A percentile compares a stretch with the other conserved stretches of the same genome.
Conservation (phyloP, 805 yeast genomes). For the Jamesozyma jinghongensis region DNA sequence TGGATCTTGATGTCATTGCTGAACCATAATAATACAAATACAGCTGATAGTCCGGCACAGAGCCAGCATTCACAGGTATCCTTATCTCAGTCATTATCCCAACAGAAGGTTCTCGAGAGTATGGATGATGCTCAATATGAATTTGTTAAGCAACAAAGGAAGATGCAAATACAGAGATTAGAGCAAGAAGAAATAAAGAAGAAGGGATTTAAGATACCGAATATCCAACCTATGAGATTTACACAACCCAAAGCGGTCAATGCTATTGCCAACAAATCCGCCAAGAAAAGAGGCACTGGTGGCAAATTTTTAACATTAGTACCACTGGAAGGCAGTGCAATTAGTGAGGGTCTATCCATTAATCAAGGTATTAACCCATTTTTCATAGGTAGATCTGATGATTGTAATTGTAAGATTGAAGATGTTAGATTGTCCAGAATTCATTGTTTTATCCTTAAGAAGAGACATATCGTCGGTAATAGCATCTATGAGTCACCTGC, state of each 20-base stretch:
- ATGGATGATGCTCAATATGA: slow-evolving; percentile 28
- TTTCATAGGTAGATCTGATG: slow-evolving; percentile 64
- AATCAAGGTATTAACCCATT: slow-evolving; percentile 59
- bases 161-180: slow-evolving; percentile 10
- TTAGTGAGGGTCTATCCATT: slow-evolving; percentile 43
- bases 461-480: slow-evolving; percentile 51
- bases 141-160: slow-evolving; percentile 16
- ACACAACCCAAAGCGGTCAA: slow-evolving; percentile 19
- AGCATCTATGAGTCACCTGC: slow-evolving; percentile 63
- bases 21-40: not conserved
- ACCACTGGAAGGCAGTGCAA: slow-evolving; percentile 41
- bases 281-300: slow-evolving; percentile 17
- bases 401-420: slow-evolving; percentile 49
- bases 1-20: slow-evolving; percentile 48
- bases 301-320: slow-evolving; percentile 57
- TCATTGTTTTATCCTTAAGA: slow-evolving; percentile 63
- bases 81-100: slow-evolving; percentile 62
- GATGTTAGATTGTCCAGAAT: slow-evolving; percentile 77
- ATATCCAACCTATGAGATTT: slow-evolving; percentile 19
- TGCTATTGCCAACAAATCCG: slow-evolving; percentile 4
- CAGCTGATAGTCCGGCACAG: not conserved
- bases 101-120: slow-evolving; percentile 42
- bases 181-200: slow-evolving; percentile 8
- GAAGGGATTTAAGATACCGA: slow-evolving; percentile 26
- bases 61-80: slow-evolving; percentile 32